Percentiles rank a stretch among this genome's conserved stretches.
These are phyloP conservation scores for Backusella australiensis DNA, from an alignment of 192 early-diverging fungal species.

Conservation along the genomic window DNA sequence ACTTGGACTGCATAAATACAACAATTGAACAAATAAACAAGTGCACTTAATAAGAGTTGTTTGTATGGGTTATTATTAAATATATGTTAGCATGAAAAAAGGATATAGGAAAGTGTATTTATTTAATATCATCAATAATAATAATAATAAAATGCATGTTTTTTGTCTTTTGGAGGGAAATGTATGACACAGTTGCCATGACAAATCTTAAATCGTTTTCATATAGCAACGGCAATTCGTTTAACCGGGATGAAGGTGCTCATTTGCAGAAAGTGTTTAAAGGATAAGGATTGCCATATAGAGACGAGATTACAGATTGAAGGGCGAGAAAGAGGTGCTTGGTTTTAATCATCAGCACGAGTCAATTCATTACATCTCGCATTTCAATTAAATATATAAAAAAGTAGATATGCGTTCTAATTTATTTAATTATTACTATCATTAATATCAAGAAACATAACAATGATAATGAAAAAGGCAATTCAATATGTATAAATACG, in stretches of 20 bases:
- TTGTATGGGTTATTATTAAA: background rate
- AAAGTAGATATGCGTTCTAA: background rate
- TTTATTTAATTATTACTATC: background rate
- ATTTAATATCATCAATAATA: too few relatives aligned
- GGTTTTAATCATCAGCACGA: too few relatives aligned
- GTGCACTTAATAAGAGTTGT: background rate
- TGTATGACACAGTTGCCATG: background rate
- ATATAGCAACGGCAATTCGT: background rate
- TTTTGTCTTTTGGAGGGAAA: background rate
- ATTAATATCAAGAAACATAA: background rate
- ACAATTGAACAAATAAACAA: background rate
- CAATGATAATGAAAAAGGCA: background rate
- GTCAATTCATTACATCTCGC: too few relatives aligned
- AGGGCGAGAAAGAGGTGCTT: too few relatives aligned
- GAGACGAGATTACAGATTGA: too few relatives aligned
- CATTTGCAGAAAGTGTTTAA: background rate
- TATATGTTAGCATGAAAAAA: background rate
- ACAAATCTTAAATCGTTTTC: background rate
- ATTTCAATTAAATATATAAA: background rate
- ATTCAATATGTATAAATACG: background rate
- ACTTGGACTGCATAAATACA: slow-evolving; percentile 60
- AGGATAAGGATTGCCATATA: background rate
- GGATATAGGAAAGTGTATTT: background rate
- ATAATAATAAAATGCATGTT: background rate
- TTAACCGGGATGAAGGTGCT: background rate